phyloP scores from a whole-genome alignment of 768 basidiomycete genomes.

The Leccinum disarticulatum region DNA sequence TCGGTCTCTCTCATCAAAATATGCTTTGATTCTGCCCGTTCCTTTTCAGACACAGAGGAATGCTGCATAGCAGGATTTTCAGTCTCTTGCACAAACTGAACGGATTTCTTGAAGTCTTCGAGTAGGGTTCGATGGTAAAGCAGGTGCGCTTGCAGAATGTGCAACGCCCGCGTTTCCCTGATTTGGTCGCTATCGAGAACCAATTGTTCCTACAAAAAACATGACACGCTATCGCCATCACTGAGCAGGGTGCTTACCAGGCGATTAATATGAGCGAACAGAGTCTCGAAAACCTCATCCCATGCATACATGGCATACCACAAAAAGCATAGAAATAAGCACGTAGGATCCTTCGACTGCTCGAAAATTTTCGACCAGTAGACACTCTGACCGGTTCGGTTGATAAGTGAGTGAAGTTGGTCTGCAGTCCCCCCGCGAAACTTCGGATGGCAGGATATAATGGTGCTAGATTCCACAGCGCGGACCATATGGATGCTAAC shows the following conservation, averaged over 20 bases:
- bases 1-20: constrained; percentile 48
- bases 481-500: constrained; percentile 54
- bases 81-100: constrained; percentile 49
- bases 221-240: background rate
- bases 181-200: constrained; percentile 43
- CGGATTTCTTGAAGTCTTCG: constrained; percentile 51
- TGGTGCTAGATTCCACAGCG: constrained; percentile 20
- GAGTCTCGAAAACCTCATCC: constrained; percentile 56
- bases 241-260: constrained; percentile 39
- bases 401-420: constrained; percentile 29
- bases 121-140: constrained; percentile 55
- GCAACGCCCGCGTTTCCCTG: constrained; percentile 50
- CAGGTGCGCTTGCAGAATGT: constrained; percentile 57
- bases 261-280: constrained; percentile 50
- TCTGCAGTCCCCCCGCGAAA: constrained; percentile 21
- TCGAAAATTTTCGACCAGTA: constrained; percentile 33
- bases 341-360: constrained; percentile 47
- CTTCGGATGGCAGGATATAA: constrained; percentile 34
- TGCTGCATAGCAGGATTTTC: constrained; percentile 48
- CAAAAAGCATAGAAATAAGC: constrained; percentile 49
- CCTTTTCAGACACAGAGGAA: constrained; percentile 8
- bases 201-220: constrained; percentile 41
- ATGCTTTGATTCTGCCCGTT: constrained; percentile 23
- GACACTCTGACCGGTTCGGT: constrained; percentile 32
- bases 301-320: constrained; percentile 65